Percentiles rank a stretch among this genome's conserved stretches.
Conservation (phyloP, 2,329 filamentous ascomycete species). For the Thielaviopsis populi region DNA sequence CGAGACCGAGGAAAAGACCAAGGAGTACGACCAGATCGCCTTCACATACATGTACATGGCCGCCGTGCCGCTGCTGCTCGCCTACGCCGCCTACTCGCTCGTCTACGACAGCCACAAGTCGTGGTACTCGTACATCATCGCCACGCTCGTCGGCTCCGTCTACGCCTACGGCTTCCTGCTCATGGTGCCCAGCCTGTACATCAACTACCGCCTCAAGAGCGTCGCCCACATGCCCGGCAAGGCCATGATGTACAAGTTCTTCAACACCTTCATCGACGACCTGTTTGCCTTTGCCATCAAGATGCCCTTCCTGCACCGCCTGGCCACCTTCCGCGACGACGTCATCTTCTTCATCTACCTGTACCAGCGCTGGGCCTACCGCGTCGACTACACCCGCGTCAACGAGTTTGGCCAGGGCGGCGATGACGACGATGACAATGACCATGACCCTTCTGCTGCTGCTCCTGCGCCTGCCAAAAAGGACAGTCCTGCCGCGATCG, state of each 20-base stretch:
- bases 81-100: conserved; percentile 82
- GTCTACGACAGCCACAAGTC: conserved; percentile 92
- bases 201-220: conserved; percentile 94
- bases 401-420: conserved; percentile 98
- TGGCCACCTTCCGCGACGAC: conserved; percentile 87
- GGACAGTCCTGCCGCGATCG: conserved; percentile 26
- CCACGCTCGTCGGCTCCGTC: conserved; percentile 86
- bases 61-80: conserved; percentile 74
- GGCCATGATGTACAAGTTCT: conserved; percentile 95
- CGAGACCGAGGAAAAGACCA: conserved; percentile 92
- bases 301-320: conserved; percentile 86
- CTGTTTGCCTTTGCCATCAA: conserved; percentile 98
- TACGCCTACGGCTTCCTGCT: conserved; percentile 98
- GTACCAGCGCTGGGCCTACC: conserved; percentile 89
- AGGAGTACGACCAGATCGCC: conserved; percentile 94
- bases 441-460: conserved; percentile 23
- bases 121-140: conserved; percentile 93
- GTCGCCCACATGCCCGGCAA: conserved; percentile 94
- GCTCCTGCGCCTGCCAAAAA: conserved; percentile 25
- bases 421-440: conserved; percentile 66
- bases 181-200: conserved; percentile 96
- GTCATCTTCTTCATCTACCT: conserved; percentile 97
- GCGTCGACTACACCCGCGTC: conserved; percentile 76
- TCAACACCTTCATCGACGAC: conserved; percentile 98
- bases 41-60: conserved; percentile 94